Base-by-base conservation (phyloP, 2,329 filamentous ascomycete genomes). In the Sporothrix schenckii region DNA sequence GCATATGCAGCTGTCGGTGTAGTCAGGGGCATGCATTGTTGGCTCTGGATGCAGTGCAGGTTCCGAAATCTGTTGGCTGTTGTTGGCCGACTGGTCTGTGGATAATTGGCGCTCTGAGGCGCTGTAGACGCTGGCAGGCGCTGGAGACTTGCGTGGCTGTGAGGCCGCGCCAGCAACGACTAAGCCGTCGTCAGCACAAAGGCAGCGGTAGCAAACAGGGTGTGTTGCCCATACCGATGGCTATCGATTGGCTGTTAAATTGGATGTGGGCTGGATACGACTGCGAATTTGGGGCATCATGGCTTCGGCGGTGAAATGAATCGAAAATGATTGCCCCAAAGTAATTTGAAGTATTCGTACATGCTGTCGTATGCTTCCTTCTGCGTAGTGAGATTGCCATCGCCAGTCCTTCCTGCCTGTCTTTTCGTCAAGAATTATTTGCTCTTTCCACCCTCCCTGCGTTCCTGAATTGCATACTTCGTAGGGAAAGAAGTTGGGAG, bases 91-190 rank as follows among this genome's bases (percentile, higher is more conserved):
- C 21, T 24, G n/a, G 16, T 3, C 3, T 24, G 39, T 41, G 34
- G 34, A 11, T 11, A 3, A 47, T 13, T 24, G 21, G 52, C 52
- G 16, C 14, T 34, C 3, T 58, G n/a, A n/a, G 27, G 54, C 54
- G 54, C 30, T 14, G 54, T 41, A 34, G 47, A 34, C 27, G 47
- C 47, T 34, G 61, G 1, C 1, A 27, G 50, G n/a, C 27, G 54
- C 30, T 47, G 41, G 24, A 27, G 14, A 11, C 41, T 16, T 44
- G 11, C 14, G 49, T 66, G 63, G 63, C 63, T 66, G 49, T 13
- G 63, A 53, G 63, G 63, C 63, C 63, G 49, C 63, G 63, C 52
- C 63, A 52, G 41, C 60, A 49, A 11, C 58, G 13, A 30, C 60
- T 13, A 65, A 49, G 41, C 44, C 41, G 60, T 30, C 60, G 44